Evolutionary conservation across 1,284 basidiomycete species (phyloP), one percentile per base, ranked within the genome.

Genomic region (Golubevia sp.): DNA sequence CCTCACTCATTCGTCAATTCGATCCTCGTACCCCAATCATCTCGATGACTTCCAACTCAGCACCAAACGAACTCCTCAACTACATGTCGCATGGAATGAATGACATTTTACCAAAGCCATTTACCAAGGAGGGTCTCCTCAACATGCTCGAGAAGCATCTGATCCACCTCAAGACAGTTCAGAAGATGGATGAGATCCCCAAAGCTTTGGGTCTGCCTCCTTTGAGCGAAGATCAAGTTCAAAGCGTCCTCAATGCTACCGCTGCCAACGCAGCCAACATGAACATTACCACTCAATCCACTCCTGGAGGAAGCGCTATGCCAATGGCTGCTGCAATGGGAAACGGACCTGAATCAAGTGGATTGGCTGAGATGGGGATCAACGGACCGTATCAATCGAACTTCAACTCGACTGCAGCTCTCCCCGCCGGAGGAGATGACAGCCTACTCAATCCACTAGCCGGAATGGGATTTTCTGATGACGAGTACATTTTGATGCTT

Each of bases 91-190:
- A 89, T 50, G 91, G 88, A 23, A 97, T 97, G 95, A 97, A 96
- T 84, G 95, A 97, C 84, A 91, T 97, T 63, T 86, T 97, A n/a
- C 92, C 94, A 6, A 98, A 98, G 84, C 95, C 95, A 1, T 98
- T 98, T 85, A 96, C 93, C 15, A 94, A 94, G 83, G 90, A 95
- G 77, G 92, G 91, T 7, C 85, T 98, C 59, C 86, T 96, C 58
- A 90, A 91, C 67, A 94, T 97, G 89, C 90, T 98, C 66, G 94
- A 98, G 90, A 96, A 95, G 89, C 94, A 97, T 80, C 86, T 97
- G 44, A 91, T 91, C 85, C 94, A 97, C 79, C 89, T 97, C 69
- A 95, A 94, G 84, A 90, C 91, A 55, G 92, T 95, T 70, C 91
- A 94, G 84, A 88, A 73, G 66, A 67, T 73, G 71, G 69, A 71